phyloP scores from a whole-genome alignment of 371 early-diverging fungal genomes.

The Mortierella sp. region DNA sequence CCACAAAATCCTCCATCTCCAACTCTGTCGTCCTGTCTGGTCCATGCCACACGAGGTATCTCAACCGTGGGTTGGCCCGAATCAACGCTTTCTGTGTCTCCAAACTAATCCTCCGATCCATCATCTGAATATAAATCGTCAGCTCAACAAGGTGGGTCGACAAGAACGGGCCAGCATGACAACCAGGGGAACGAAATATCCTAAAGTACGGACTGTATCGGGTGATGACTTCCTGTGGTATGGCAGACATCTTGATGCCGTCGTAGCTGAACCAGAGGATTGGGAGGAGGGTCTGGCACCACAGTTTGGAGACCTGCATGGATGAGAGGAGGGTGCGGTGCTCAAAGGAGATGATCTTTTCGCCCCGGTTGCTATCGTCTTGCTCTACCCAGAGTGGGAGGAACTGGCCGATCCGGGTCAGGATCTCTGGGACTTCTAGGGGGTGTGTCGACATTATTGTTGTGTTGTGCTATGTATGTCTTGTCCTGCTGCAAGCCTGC shows the following conservation, averaged over 20 bases:
- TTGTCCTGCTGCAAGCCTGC: no score
- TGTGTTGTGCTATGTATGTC: background rate
- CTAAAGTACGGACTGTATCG: background rate
- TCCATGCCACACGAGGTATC: conserved; percentile 1
- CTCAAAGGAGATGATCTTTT: background rate
- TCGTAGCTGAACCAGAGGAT: conserved; percentile 9
- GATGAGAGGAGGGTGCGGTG: background rate
- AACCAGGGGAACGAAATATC: background rate
- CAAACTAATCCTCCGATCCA: background rate
- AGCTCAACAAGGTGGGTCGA: conserved; percentile 2
- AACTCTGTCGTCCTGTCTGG: background rate
- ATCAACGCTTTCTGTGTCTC: background rate
- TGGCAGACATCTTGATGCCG: background rate
- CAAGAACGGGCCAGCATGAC: background rate
- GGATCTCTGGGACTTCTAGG: conserved; percentile 3
- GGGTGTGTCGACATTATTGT: background rate
- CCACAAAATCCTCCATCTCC: background rate
- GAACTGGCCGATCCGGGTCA: conserved; percentile 2
- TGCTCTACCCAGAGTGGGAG: conserved; percentile 2
- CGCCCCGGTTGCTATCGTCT: background rate
- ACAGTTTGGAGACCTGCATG: conserved; percentile 8
- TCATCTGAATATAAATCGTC: conserved; percentile 7
- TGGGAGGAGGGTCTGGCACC: background rate
- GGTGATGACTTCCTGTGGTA: conserved; percentile 1
- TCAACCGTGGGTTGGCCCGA: background rate